These are phyloP conservation scores for Cucumis hystrix DNA, from an alignment of 306 rosid species.

Conservation along the genomic window DNA sequence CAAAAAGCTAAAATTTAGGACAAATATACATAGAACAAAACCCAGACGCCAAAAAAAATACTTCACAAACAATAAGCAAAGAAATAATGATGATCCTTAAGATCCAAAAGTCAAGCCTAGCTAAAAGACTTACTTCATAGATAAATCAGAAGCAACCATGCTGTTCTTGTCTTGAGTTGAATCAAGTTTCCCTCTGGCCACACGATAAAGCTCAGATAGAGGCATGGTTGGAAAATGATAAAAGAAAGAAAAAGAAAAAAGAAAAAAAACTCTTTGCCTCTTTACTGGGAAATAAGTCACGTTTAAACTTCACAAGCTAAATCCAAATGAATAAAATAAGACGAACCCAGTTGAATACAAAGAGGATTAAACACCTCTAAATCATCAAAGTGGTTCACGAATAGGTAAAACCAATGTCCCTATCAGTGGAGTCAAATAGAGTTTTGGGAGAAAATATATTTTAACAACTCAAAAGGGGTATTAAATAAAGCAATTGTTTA, in stretches of 20 bases:
- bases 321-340: not conserved
- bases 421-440: not conserved
- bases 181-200: slow-evolving; percentile 47
- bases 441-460: not conserved
- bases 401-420: not conserved
- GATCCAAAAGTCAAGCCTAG: slow-evolving; percentile 3
- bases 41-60: not conserved
- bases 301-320: slow-evolving; percentile 19
- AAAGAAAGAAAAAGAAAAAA: not conserved
- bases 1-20: not conserved
- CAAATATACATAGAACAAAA: not conserved
- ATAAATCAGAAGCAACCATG: slow-evolving; percentile 24
- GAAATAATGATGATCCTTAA: not conserved
- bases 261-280: slow-evolving; percentile 7
- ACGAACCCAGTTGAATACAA: not conserved
- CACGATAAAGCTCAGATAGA: slow-evolving; percentile 64
- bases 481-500: not conserved
- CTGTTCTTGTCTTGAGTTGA: slow-evolving; percentile 27
- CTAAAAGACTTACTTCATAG: slow-evolving; percentile 47
- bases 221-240: slow-evolving; percentile 43
- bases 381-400: not conserved
- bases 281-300: not conserved
- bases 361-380: not conserved
- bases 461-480: not conserved
- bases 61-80: slow-evolving; percentile 9